Percentiles rank a stretch among this genome's conserved stretches.
Evolutionary conservation across 2,329 filamentous ascomycete species (phyloP).

Genomic region (Fusarium liriodendri): DNA sequence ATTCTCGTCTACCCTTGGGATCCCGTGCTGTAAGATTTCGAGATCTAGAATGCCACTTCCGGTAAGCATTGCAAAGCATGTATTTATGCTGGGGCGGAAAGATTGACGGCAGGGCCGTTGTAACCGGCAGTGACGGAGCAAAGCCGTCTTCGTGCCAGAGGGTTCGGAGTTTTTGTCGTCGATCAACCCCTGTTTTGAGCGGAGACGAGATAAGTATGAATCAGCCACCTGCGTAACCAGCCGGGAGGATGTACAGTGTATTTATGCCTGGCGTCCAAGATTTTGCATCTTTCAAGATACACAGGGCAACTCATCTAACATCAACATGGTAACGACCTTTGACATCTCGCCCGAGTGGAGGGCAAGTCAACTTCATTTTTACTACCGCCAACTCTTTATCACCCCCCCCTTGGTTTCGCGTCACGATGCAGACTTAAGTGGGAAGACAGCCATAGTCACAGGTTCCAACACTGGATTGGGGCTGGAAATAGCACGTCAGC

Average conservation of each 20-base stretch:
- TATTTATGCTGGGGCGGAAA: background rate
- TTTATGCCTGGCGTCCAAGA: background rate
- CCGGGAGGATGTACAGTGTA: background rate
- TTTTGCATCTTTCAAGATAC: background rate
- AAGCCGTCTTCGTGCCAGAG: background rate
- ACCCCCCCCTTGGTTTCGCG: background rate
- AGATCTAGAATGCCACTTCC: background rate
- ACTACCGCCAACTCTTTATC: background rate
- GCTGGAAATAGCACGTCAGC: background rate
- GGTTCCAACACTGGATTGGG: background rate
- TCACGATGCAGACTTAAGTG: background rate
- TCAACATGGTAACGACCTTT: background rate
- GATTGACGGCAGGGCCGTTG: background rate
- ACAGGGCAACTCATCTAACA: background rate
- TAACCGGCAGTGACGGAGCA: background rate
- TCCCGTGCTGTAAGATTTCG: background rate
- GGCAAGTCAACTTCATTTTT: background rate
- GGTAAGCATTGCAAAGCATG: background rate
- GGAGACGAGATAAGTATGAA: background rate
- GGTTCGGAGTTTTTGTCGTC: background rate
- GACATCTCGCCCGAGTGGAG: conserved; percentile 1
- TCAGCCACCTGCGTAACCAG: background rate
- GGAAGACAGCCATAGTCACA: background rate
- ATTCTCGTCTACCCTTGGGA: background rate
- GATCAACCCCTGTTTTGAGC: background rate